Percentiles rank a stretch among this genome's conserved stretches.
Evolutionary conservation across 768 basidiomycete species (phyloP).

Genomic region (Xanthoconium purpureum): DNA sequence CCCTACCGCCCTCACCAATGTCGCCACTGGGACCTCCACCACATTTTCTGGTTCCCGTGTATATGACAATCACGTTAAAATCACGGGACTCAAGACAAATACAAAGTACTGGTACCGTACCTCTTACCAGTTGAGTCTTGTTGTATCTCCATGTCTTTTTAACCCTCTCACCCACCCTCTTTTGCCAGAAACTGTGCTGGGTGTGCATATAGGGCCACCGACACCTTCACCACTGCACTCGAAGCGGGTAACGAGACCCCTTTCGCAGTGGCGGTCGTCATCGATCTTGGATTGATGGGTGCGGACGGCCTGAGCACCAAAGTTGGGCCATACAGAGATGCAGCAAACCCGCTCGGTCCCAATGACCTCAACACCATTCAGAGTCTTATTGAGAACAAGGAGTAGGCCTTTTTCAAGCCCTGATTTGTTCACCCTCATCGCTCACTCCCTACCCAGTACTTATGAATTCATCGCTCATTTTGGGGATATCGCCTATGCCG

Average conservation of each 20-base stretch:
- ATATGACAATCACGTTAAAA: slow-evolving; percentile 28
- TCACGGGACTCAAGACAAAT: slow-evolving; percentile 21
- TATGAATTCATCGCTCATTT: slow-evolving; percentile 27
- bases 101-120: slow-evolving; percentile 30
- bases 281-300: slow-evolving; percentile 30
- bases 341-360: slow-evolving; percentile 23
- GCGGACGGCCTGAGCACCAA: slow-evolving; percentile 28
- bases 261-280: slow-evolving; percentile 25
- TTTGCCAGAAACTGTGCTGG: slow-evolving; percentile 23
- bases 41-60: slow-evolving; percentile 27
- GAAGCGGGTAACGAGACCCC: slow-evolving; percentile 16
- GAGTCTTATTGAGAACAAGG: slow-evolving; percentile 27
- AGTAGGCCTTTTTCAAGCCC: slow-evolving; percentile 12
- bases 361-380: slow-evolving; percentile 29
- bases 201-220: slow-evolving; percentile 24
- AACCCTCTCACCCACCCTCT: background rate
- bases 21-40: slow-evolving; percentile 19
- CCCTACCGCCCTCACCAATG: slow-evolving; percentile 15
- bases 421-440: background rate
- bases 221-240: slow-evolving; percentile 26
- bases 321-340: slow-evolving; percentile 23
- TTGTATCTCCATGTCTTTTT: background rate
- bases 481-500: slow-evolving; percentile 27
- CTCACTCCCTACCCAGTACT: slow-evolving; percentile 15
- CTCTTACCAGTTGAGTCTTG: slow-evolving; percentile 22